phyloP scores from a whole-genome alignment of 2,329 filamentous ascomycete genomes.

The Colletotrichum cereale region DNA sequence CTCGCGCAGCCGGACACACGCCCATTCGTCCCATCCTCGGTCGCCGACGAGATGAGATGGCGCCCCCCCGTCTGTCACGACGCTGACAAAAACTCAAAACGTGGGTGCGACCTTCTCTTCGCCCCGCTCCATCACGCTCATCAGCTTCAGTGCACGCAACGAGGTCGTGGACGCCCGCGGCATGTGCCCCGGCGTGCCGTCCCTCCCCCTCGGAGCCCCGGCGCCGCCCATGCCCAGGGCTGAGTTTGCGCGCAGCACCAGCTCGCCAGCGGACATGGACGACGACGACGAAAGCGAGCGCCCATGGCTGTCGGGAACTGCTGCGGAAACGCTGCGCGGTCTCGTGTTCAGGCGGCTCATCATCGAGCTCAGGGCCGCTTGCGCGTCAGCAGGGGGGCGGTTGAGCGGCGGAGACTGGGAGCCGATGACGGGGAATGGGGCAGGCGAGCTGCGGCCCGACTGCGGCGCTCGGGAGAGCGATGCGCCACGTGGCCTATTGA shows the following conservation, averaged over 20 bases:
- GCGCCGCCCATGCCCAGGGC: constrained; percentile 23
- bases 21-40: constrained; percentile 32
- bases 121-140: constrained; percentile 33
- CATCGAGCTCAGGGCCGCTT: constrained; percentile 48
- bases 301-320: constrained; percentile 21
- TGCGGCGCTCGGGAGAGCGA: constrained; percentile 9
- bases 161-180: constrained; percentile 38
- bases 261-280: constrained; percentile 29
- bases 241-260: constrained; percentile 9
- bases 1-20: not conserved
- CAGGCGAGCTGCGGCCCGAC: constrained; percentile 9
- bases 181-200: constrained; percentile 4
- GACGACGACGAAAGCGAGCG: too few species aligned
- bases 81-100: constrained; percentile 17
- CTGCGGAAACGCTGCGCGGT: constrained; percentile 43
- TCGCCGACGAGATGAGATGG: constrained; percentile 3
- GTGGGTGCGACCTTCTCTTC: constrained; percentile 37
- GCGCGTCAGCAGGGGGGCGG: constrained; percentile 21
- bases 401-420: constrained; percentile 45
- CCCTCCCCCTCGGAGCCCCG: not conserved
- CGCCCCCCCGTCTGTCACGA: not conserved
- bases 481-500: constrained; percentile 23
- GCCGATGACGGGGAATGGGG: constrained; percentile 41
- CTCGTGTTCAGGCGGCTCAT: constrained; percentile 51
- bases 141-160: constrained; percentile 43